Evolutionary conservation across 768 basidiomycete species (phyloP), one percentile per base, ranked within the genome.

Genomic region (Russula emetica): DNA sequence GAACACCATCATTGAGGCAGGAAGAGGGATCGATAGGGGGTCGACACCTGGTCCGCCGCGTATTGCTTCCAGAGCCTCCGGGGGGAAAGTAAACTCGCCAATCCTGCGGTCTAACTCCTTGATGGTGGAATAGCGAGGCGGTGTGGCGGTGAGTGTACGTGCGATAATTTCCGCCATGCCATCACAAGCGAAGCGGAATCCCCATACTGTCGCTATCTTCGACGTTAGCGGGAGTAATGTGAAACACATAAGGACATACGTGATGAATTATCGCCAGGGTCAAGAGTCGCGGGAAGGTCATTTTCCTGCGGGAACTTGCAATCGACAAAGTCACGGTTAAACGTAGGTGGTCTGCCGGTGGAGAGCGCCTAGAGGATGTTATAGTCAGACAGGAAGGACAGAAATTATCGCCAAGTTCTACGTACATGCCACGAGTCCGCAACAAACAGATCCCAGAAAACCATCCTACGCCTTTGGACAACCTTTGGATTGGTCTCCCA

Each of bases 381-480:
- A 66, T 9, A 16, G 32, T 36, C 28, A 62, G 26, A 47, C 11
- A 53, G 32, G 2, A 38, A 18, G 40, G 44, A 26, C 4, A 28
- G 26, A 30, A 53, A 20, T 54, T 30, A 22, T 20, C 30, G 34
- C 34, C 14, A 52, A 42, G 57, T 36, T 55, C 20, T 18, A 73
- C 79, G 40, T 66, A 87, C 87, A 75, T 82, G 78, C 85, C 85
- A 90, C 4, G 81, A 77, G 67, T 91, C 89, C 0, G 85, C 83
- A 22, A 86, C 78, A 67, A 88, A 90, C 11, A 90, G 76, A 70
- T 90, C 87, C 89, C 89, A 92, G 74, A 92, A 90, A 11, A 89
- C 74, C 36, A 85, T 76, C 3, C 88, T 81, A 10, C 89, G 80
- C 32, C 87, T 76, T 65, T 87, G 80, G 0, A 90, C 84, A 67